Percentiles rank a stretch among this genome's conserved stretches.
phyloP scores from a whole-genome alignment of 257 asterid genomes.

The Solanum peruvianum region DNA sequence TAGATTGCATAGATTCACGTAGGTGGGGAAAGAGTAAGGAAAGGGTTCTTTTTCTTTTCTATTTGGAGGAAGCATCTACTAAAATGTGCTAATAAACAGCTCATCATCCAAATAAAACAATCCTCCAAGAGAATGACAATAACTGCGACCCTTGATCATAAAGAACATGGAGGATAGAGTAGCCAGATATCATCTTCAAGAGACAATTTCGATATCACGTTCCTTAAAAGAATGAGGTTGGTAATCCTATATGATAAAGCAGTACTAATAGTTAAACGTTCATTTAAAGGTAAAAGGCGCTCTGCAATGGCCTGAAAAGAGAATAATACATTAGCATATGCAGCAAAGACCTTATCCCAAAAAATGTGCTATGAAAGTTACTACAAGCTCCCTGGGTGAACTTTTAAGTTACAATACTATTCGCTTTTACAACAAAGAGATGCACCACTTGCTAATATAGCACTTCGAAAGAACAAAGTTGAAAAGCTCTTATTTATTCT shows the following conservation, averaged over 20 bases:
- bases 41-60: background rate
- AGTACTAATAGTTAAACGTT: background rate
- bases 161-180: background rate
- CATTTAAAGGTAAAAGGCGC: background rate
- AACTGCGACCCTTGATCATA: background rate
- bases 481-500: background rate
- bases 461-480: background rate
- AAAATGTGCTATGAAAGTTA: background rate
- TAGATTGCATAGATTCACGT: background rate
- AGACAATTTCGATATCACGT: background rate
- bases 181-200: background rate
- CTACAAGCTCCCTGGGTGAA: background rate
- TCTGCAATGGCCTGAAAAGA: background rate
- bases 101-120: background rate
- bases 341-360: background rate
- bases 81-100: background rate
- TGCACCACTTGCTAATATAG: background rate
- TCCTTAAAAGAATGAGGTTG: background rate
- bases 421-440: background rate
- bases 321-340: background rate
- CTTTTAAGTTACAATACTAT: background rate
- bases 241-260: background rate
- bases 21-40: background rate
- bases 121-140: background rate
- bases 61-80: background rate